Evolutionary conservation across 108 stramenopile genomes (phyloP), one percentile per base, ranked within the genome.

Genomic region (Conticribra guillardii): DNA sequence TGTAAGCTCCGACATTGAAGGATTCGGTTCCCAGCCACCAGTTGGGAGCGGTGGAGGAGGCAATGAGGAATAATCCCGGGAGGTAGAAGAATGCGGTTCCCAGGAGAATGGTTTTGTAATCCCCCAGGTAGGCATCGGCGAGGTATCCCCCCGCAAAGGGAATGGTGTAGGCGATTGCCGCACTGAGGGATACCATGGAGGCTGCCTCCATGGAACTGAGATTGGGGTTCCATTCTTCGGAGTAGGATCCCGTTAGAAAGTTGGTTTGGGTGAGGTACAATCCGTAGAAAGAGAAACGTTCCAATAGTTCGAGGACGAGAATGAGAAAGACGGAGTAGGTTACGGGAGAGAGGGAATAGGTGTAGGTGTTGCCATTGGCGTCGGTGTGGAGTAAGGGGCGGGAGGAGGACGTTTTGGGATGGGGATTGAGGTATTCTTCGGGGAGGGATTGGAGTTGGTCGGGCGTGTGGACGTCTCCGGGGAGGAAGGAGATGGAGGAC

Each of bases 241-340:
- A 47, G 64, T 79, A 71, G 24, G 77, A 71, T 45, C 77, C 77
- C 4, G 68, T 69, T 1, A 76, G 41, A 30, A 61, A 76, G 26
- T 73, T 67, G 19, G 82, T 83, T 68, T 83, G 82, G 22, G 76
- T 74, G 60, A 71, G 74, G 67, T 73, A 69, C 60, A 83, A 33
- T 44, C 82, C 82, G 41, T 79, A 83, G 50, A 74, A 83, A 7
- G 60, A 64, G 52, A 83, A 75, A 8, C 82, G 62, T 58, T 83
- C 82, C 53, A 83, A 50, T 24, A 71, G 18, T 54, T 83, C 82
- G 14, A 83, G 31, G 17, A 83, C 24, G 34, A 83, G 73, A 15
- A 83, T 83, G 14, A 77, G 51, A 31, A 69, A 73, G 8, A 83
- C 82, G 2, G 76, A 74, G 45, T 72, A 79, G 32, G 15, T 47